Evolutionary conservation across 2,329 filamentous ascomycete genomes (phyloP).

Genomic region (Neofusicoccum sp.): DNA sequence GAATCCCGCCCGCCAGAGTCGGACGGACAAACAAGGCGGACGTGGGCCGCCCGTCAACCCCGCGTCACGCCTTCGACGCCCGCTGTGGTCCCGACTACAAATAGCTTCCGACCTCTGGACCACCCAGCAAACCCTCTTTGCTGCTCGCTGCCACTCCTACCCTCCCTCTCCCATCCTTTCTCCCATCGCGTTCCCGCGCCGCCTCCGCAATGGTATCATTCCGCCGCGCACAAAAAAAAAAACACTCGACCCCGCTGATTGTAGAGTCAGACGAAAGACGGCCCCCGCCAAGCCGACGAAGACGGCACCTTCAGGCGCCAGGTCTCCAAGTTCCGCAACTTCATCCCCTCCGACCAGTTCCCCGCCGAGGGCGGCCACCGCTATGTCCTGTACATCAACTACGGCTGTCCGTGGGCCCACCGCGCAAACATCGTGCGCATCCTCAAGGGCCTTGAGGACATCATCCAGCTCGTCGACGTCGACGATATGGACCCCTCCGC

Average conservation of each 20-base stretch:
- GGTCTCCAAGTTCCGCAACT: slow-evolving; percentile 58
- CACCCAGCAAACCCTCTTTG: background rate
- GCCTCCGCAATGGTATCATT: background rate
- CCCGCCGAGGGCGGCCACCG: slow-evolving; percentile 57
- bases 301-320: slow-evolving; percentile 61
- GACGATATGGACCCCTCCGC: slow-evolving; percentile 28
- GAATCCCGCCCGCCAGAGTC: background rate
- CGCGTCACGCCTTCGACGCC: background rate
- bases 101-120: background rate
- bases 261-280: slow-evolving; percentile 6
- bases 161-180: background rate
- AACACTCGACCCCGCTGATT: background rate
- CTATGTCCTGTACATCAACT: slow-evolving; percentile 62
- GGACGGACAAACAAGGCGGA: background rate
- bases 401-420: slow-evolving; percentile 64
- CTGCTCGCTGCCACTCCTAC: background rate
- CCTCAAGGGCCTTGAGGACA: slow-evolving; percentile 52
- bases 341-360: slow-evolving; percentile 57
- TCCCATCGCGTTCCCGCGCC: background rate
- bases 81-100: background rate
- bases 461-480: slow-evolving; percentile 50
- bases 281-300: slow-evolving; percentile 34
- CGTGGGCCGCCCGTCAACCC: background rate
- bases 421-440: slow-evolving; percentile 50
- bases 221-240: too few relatives aligned